A percentile compares a stretch with the other conserved stretches of the same genome.
These are phyloP conservation scores for Camelina neglecta DNA, from an alignment of 345 rosid genomes.

Conservation along the genomic window DNA sequence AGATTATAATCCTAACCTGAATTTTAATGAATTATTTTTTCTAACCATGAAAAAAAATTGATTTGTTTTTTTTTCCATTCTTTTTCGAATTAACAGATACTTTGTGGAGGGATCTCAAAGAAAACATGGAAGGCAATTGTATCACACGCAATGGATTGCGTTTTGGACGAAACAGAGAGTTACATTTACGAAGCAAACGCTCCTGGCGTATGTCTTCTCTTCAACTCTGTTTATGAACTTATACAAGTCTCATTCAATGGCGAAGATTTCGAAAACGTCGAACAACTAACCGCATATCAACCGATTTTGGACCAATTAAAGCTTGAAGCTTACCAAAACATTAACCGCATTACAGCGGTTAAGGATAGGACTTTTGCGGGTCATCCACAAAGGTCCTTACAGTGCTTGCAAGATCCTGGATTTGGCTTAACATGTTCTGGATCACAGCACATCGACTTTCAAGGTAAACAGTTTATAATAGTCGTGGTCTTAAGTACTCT, in stretches of 20 bases:
- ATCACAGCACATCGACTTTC: slow-evolving; percentile 22
- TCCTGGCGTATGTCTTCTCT: slow-evolving; percentile 43
- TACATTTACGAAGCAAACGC: slow-evolving; percentile 46
- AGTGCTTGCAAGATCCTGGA: slow-evolving; percentile 35
- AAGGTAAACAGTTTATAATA: slow-evolving; percentile 13
- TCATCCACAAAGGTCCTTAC: slow-evolving; percentile 47
- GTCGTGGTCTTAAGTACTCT: neutral
- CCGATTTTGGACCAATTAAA: slow-evolving; percentile 50
- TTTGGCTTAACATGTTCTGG: slow-evolving; percentile 25
- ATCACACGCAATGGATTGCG: slow-evolving; percentile 66
- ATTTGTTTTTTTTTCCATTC: neutral
- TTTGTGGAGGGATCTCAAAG: slow-evolving; percentile 51
- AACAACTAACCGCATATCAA: slow-evolving; percentile 47
- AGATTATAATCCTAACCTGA: slow-evolving; percentile 23
- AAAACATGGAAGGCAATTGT: slow-evolving; percentile 63
- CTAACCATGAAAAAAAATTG: neutral
- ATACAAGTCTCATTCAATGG: slow-evolving; percentile 52
- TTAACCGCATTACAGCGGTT: slow-evolving; percentile 22
- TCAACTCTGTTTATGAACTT: slow-evolving; percentile 57
- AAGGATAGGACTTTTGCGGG: slow-evolving; percentile 32
- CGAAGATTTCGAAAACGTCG: slow-evolving; percentile 33
- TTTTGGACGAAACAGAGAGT: slow-evolving; percentile 52
- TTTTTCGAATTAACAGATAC: slow-evolving; percentile 46
- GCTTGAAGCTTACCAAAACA: slow-evolving; percentile 56
- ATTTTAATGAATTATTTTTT: too few relatives aligned